phyloP scores from a whole-genome alignment of 345 rosid genomes.

The Noccaea bulbosa region DNA sequence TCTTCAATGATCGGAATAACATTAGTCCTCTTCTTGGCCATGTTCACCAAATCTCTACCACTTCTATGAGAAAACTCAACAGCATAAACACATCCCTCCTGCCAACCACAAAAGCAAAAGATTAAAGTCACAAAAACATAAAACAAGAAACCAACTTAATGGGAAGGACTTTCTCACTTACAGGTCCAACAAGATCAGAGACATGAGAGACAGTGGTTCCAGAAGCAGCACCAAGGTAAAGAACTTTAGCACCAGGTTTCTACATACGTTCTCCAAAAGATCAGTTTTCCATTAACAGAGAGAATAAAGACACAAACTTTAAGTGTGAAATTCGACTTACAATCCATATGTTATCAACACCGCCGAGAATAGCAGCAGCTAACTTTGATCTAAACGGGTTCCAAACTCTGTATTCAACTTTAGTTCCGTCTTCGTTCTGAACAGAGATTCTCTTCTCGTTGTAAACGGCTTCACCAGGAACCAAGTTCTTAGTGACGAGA shows the following conservation, averaged over 20 bases:
- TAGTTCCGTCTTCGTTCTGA: conserved; percentile 92
- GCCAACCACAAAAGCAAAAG: background rate
- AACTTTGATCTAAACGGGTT: conserved; percentile 95
- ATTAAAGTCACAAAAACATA: background rate
- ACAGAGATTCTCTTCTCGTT: conserved; percentile 81
- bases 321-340: conserved; percentile 34
- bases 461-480: conserved; percentile 88
- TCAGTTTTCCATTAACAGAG: no score
- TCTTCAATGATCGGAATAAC: conserved; percentile 95
- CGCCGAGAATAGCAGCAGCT: conserved; percentile 96
- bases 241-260: conserved; percentile 97
- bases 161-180: conserved; percentile 41
- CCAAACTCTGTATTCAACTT: conserved; percentile 93
- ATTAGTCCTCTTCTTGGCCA: conserved; percentile 96
- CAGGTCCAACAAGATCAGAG: conserved; percentile 95
- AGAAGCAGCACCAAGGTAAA: conserved; percentile 98
- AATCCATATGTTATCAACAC: conserved; percentile 93
- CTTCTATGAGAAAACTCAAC: conserved; percentile 97
- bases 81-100: conserved; percentile 95
- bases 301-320: no score
- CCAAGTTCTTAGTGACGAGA: conserved; percentile 86
- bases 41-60: conserved; percentile 97
- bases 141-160: background rate
- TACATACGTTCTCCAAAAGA: conserved; percentile 15
- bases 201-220: conserved; percentile 99